Conservation (phyloP, 345 rosid species). For the Linum trigynum region DNA sequence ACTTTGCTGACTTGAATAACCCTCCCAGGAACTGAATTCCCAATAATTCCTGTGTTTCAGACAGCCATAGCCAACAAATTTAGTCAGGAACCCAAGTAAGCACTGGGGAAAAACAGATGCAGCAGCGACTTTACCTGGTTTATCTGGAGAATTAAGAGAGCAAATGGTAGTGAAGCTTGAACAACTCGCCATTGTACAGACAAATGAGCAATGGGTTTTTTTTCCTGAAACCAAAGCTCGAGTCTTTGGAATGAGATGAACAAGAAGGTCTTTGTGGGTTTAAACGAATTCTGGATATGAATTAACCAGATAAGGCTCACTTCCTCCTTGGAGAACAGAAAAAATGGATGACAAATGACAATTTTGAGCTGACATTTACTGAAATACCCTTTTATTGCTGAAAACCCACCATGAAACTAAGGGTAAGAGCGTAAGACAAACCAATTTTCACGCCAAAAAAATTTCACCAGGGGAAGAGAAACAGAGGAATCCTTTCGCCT, state of each 20-base stretch:
- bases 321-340: not conserved
- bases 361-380: not conserved
- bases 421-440: not conserved
- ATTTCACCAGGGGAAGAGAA: not conserved
- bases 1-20: conserved; percentile 30
- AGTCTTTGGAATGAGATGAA: not conserved
- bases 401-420: not conserved
- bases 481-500: not conserved
- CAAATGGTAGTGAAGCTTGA: conserved; percentile 27
- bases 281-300: conserved; percentile 3
- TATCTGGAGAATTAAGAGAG: conserved; percentile 26
- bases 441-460: not conserved
- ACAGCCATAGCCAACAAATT: conserved; percentile 1
- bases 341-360: not conserved
- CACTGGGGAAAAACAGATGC: not conserved
- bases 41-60: conserved; percentile 18
- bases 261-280: not conserved
- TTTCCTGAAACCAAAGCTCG: not conserved
- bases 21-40: conserved; percentile 33
- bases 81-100: not conserved
- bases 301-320: conserved; percentile 33
- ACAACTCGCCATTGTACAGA: conserved; percentile 31
- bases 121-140: conserved; percentile 25
- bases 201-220: conserved; percentile 4
- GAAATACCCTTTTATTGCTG: conserved; percentile 20